A percentile compares a stretch with the other conserved stretches of the same genome.
phyloP scores from a whole-genome alignment of 148 eudicot genomes.

The Hydrangea macrophylla region DNA sequence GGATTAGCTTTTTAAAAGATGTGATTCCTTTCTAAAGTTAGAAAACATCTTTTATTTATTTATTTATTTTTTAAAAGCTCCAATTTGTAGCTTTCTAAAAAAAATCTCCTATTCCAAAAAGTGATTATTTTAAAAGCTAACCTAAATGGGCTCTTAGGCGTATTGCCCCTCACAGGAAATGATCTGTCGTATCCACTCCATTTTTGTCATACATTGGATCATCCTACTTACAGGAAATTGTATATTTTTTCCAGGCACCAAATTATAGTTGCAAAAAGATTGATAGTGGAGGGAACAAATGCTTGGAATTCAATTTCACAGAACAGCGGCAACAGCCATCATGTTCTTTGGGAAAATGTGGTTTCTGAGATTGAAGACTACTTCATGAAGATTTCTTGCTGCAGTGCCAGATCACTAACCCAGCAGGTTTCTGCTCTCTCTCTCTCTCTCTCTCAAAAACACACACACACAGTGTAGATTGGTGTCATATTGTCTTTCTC shows the following conservation, averaged over 20 bases:
- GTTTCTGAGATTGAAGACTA: constrained; percentile 57
- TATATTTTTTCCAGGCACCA: constrained; percentile 50
- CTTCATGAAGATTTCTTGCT: constrained; percentile 65
- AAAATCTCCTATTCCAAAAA: too few relatives aligned
- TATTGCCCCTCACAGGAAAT: too few relatives aligned
- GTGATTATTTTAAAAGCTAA: too few relatives aligned
- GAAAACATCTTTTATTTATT: too few relatives aligned
- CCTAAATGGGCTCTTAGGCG: too few relatives aligned
- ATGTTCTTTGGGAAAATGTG: constrained; percentile 71
- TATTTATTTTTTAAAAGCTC: too few relatives aligned
- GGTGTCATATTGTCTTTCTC: too few relatives aligned
- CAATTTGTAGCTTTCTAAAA: too few relatives aligned
- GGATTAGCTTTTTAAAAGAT: too few relatives aligned
- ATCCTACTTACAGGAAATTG: neutral
- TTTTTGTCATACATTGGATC: neutral
- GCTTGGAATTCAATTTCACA: constrained; percentile 67
- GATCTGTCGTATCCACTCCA: neutral
- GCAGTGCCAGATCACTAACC: constrained; percentile 63
- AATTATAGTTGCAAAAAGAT: constrained; percentile 66
- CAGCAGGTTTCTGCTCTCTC: constrained; percentile 52
- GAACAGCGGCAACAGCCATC: constrained; percentile 37
- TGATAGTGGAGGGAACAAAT: constrained; percentile 76
- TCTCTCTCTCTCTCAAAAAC: too few relatives aligned
- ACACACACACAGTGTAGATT: neutral
- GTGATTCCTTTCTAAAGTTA: too few relatives aligned